Base-by-base conservation (phyloP, 1,284 basidiomycete genomes). In the Leccinum pachyderme region DNA sequence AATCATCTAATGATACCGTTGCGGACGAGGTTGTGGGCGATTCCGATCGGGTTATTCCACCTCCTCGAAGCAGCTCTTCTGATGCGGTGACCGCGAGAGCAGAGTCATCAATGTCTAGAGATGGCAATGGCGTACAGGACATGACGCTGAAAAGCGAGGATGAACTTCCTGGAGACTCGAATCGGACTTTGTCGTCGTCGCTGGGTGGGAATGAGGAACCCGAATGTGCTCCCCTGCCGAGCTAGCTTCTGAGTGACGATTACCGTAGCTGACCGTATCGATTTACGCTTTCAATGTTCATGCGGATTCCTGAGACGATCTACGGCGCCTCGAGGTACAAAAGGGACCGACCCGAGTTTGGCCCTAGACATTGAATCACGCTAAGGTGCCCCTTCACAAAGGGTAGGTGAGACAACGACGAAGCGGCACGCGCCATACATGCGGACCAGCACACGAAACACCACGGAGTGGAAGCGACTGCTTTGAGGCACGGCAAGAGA, bases 251-350 rank as follows among this genome's bases (percentile, higher is more conserved):
- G 33, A 51, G 13, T 35, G 50, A 39, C 29, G 60, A 59, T 60
- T 63, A 51, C 54, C 33, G 49, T 65, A 60, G 43, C 31, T 29
- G 53, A 51, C 31, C 50, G 33, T 45, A 48, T 29, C 24, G 53
- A 53, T 49, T 67, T 63, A 45, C 45, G 47, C 39, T 46, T 32
- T 27, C 59, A 28, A 25, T 55, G 49, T 37, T 39, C 27, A 50
- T 46, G 13, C 8, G 44, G 49, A 55, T 68, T 66, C 67, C 53
- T 48, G 51, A 43, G 41, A 37, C 33, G 64, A 68, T 70, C 54
- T 66, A 47, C 64, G 39, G 18, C 51, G n/a, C 37, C 43, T 52
- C 47, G 33, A 24, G 45, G 44, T 49, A 12, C 45, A 32, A 41
- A 31, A 32, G 44, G 44, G 37, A 35, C 41, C 6, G 8, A 43